phyloP scores from a whole-genome alignment of 768 basidiomycete genomes.

The Tephrocybe sp. region DNA sequence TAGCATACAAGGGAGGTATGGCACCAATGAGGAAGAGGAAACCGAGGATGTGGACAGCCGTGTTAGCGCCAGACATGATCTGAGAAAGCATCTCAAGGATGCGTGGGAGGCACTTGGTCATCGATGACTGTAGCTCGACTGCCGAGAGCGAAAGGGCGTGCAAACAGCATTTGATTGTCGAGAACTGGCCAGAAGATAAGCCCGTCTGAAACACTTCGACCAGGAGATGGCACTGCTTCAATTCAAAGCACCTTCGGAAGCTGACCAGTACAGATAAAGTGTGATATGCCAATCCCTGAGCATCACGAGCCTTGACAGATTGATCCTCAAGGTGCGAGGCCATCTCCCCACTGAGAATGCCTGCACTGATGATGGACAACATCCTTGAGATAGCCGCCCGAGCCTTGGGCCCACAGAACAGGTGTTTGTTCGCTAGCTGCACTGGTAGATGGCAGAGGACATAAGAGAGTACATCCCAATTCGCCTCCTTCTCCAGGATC shows the following conservation, averaged over 20 bases:
- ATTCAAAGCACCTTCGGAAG: slow-evolving; percentile 79
- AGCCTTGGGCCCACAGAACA: slow-evolving; percentile 90
- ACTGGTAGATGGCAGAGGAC: slow-evolving; percentile 87
- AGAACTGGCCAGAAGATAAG: slow-evolving; percentile 58
- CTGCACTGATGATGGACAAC: slow-evolving; percentile 65
- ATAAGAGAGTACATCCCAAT: slow-evolving; percentile 94
- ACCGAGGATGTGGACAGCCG: slow-evolving; percentile 95
- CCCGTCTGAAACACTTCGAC: slow-evolving; percentile 74
- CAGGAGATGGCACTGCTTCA: slow-evolving; percentile 62
- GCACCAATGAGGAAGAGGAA: slow-evolving; percentile 88
- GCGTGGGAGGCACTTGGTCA: slow-evolving; percentile 75
- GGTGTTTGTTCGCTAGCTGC: slow-evolving; percentile 92
- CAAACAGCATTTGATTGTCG: slow-evolving; percentile 85
- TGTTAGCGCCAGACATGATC: slow-evolving; percentile 91
- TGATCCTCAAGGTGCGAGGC: slow-evolving; percentile 50
- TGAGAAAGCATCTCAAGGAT: slow-evolving; percentile 87
- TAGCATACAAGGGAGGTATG: slow-evolving; percentile 74
- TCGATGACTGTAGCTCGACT: slow-evolving; percentile 81
- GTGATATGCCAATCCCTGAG: slow-evolving; percentile 86
- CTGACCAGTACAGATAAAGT: slow-evolving; percentile 86
- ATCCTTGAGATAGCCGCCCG: slow-evolving; percentile 62
- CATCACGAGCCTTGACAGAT: slow-evolving; percentile 76
- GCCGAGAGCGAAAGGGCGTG: slow-evolving; percentile 87
- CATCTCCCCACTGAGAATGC: slow-evolving; percentile 59
- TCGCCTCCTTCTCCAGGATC: slow-evolving; percentile 72